Evolutionary conservation across 306 rosid species (phyloP).

Genomic region (Quercus parvula): DNA sequence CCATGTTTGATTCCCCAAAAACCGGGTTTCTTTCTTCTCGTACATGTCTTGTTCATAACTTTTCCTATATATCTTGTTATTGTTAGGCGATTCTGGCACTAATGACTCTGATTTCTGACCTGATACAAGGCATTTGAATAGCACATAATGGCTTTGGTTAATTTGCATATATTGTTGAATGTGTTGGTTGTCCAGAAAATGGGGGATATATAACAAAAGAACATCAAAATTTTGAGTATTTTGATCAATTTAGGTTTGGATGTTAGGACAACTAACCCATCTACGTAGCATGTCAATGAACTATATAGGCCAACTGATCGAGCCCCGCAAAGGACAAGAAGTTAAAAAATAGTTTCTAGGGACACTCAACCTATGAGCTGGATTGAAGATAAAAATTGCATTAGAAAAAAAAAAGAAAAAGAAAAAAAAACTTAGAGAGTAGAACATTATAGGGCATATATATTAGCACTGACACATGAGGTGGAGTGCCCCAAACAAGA

Average conservation of each 20-base stretch:
- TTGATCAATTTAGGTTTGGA: background rate
- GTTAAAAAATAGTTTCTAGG: background rate
- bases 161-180: background rate
- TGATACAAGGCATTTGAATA: slow-evolving; percentile 21
- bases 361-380: background rate
- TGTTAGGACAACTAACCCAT: background rate
- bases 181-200: slow-evolving; percentile 1
- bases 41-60: slow-evolving; percentile 50
- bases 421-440: background rate
- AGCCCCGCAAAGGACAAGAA: background rate
- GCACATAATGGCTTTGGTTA: background rate
- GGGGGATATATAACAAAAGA: background rate
- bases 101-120: background rate
- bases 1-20: slow-evolving; percentile 80
- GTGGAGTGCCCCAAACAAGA: too few relatives aligned
- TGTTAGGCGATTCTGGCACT: slow-evolving; percentile 27
- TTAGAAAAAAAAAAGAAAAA: background rate
- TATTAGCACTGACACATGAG: too few relatives aligned
- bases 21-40: slow-evolving; percentile 48
- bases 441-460: too few relatives aligned
- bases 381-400: background rate
- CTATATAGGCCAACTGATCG: background rate
- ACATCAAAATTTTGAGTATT: background rate
- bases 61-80: slow-evolving; percentile 18
- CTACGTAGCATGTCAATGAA: background rate